Conservation (phyloP, 2,329 filamentous ascomycete genomes). For the Penicillium brasilianum region DNA sequence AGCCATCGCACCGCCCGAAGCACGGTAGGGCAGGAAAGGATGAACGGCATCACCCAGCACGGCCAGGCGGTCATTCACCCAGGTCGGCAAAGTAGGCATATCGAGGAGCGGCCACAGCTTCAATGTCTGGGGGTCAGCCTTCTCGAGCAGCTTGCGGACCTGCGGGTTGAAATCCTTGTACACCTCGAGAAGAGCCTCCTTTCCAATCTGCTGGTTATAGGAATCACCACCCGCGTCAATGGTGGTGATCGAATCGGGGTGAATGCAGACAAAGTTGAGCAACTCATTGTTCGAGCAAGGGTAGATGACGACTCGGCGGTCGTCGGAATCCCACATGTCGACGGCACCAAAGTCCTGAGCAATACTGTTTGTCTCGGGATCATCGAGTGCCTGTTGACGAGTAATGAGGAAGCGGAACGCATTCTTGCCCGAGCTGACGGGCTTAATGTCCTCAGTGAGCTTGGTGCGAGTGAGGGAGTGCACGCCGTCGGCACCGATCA, state of each 20-base stretch:
- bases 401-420: slow-evolving; percentile 63
- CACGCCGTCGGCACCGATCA: slow-evolving; percentile 63
- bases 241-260: slow-evolving; percentile 48
- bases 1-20: slow-evolving; percentile 66
- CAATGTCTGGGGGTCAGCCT: slow-evolving; percentile 53
- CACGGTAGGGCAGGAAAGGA: slow-evolving; percentile 68
- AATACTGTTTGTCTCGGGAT: slow-evolving; percentile 47
- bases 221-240: slow-evolving; percentile 47
- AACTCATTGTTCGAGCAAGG: slow-evolving; percentile 54
- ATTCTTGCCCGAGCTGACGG: slow-evolving; percentile 58
- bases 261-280: slow-evolving; percentile 60
- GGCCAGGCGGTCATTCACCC: slow-evolving; percentile 59
- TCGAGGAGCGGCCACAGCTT: slow-evolving; percentile 67
- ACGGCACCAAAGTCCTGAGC: slow-evolving; percentile 47
- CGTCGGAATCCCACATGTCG: slow-evolving; percentile 50
- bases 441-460: slow-evolving; percentile 39
- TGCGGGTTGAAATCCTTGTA: slow-evolving; percentile 50
- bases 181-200: slow-evolving; percentile 32
- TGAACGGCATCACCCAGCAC: slow-evolving; percentile 71
- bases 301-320: slow-evolving; percentile 55
- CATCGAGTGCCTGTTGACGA: slow-evolving; percentile 49
- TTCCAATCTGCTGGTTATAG: slow-evolving; percentile 33
- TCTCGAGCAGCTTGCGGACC: slow-evolving; percentile 42
- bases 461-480: slow-evolving; percentile 40
- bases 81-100: slow-evolving; percentile 63